Evolutionary conservation across 805 yeast species (phyloP).

Genomic region (Dipodascus geniculatus): DNA sequence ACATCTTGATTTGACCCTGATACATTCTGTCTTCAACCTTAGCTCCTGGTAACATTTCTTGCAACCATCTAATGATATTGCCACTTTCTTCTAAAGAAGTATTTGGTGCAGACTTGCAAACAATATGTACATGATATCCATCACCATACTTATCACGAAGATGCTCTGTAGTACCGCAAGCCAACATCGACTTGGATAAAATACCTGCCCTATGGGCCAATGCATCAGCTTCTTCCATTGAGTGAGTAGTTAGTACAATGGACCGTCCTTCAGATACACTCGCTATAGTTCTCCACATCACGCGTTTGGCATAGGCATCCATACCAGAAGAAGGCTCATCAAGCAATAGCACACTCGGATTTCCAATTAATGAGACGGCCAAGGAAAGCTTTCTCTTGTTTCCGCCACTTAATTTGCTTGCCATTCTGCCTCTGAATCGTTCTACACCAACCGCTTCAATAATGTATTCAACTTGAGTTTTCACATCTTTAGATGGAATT

Average conservation of each 20-base stretch:
- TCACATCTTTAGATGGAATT: constrained; percentile 10
- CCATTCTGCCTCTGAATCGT: constrained; percentile 22
- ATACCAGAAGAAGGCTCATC: constrained; percentile 30
- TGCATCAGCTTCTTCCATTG: constrained; percentile 30
- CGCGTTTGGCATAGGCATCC: constrained; percentile 29
- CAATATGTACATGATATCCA: constrained; percentile 21
- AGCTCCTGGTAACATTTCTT: constrained; percentile 17
- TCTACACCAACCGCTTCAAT: constrained; percentile 26
- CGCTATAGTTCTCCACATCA: constrained; percentile 28
- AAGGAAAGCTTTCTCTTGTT: constrained; percentile 27
- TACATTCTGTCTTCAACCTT: constrained; percentile 21
- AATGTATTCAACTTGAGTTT: constrained; percentile 20
- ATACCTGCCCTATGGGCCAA: constrained; percentile 26
- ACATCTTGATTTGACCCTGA: constrained; percentile 24
- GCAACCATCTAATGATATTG: constrained; percentile 17
- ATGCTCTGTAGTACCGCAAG: constrained; percentile 23
- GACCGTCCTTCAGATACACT: constrained; percentile 23
- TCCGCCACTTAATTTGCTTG: constrained; percentile 26
- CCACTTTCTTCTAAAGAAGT: constrained; percentile 19
- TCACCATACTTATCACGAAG: constrained; percentile 22
- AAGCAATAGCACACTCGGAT: constrained; percentile 26
- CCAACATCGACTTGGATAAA: constrained; percentile 21
- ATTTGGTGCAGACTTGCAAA: constrained; percentile 20
- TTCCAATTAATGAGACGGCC: constrained; percentile 26
- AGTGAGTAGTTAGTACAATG: constrained; percentile 27